Base-by-base conservation (phyloP, 1,139 yeast genomes). In the Suhomyces bokatorum region DNA sequence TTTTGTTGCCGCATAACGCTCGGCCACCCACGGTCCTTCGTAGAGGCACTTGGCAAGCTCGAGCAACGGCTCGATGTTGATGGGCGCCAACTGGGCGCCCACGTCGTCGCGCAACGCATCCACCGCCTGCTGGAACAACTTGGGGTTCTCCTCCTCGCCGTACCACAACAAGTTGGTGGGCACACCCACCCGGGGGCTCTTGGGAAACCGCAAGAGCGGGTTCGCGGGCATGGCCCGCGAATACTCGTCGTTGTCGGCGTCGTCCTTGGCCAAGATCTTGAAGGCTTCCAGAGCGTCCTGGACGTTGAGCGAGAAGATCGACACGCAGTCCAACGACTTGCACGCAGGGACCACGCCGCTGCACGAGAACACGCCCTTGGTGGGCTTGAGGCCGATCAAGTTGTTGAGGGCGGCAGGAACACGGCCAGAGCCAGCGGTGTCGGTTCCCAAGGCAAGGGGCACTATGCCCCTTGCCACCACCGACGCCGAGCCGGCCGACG, bases 11-110 rank as follows among this genome's bases (percentile, higher is more conserved):
- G 89, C 81, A 67, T 83, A 90, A 55, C 99, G 80, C 70, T 93
- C 99, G 24, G 95, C 87, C 10, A 93, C 98, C 99, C 99, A 93
- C n/a, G 98, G 88, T 45, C 99, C 99, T 58, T 91, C 97, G 64
- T 93, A 93, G 36, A 93, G 77, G 60, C 93, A 85, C 54, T 80
- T 80, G n/a, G 98, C 99, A 49, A 93, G 75, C 38, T 85, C 87
- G 50, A 87, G 70, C 40, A 93, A 74, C 10, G 90, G 86, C 11
- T 83, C 68, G 59, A 91, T 89, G 65, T 88, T 90, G 15, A 49
- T 35, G 10, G 83, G 70, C 12, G 78, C 75, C 35, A 87, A 66
- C 32, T 72, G 67, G 43, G 77, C 78, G 32, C 85, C 87, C 32
- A 87, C 83, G 14, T 76, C 59, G 24, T 67, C 59, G 37, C 75